Evolutionary conservation across 2,329 filamentous ascomycete genomes (phyloP), one percentile per base, ranked within the genome.

Genomic region (Metarhizium robertsii): DNA sequence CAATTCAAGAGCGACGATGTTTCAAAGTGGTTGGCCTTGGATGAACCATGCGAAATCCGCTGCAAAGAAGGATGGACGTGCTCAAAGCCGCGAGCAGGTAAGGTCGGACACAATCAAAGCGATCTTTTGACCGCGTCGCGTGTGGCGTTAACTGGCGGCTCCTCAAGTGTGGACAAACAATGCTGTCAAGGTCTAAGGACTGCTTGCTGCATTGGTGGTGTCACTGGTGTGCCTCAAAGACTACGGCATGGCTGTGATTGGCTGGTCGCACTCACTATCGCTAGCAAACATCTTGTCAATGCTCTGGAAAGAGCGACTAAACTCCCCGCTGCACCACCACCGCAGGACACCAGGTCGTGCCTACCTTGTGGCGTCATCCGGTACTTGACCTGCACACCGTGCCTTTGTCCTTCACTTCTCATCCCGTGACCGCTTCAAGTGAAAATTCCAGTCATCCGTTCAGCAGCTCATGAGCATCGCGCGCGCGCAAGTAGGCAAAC

Each of bases 391-490:
- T 40, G 52, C 36, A 25, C 40, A 11, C 43, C 36, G 2, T 45
- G 34, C 4, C 20, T 20, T 46, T 38, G n/a, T 45, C 38, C 20
- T 53, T 59, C 55, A 51, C 56, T 50, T 53, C 34, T 52, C 25
- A 50, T 42, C 49, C 40, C 50, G 56, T 53, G 51, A 56, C 52
- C 54, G 45, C 50, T 30, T 36, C 40, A 38, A 25, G 29, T 54
- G 51, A n/a, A 56, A 36, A 42, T 49, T 18, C 32, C 25, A 52
- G 52, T 54, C 55, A 52, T 54, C 55, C 53, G 45, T 34, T n/a
- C 8, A 29, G 25, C 45, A 14, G 25, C 20, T 16, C 11, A 30
- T 14, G 18, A 48, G 20, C n/a, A 16, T 30, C 20, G 20, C 45
- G 20, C 14, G 25, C 45, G 1, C 45, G 13, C 14, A 14, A 13